Evolutionary conservation across 192 early-diverging fungal species (phyloP).

Genomic region (Cladochytrium replicatum): DNA sequence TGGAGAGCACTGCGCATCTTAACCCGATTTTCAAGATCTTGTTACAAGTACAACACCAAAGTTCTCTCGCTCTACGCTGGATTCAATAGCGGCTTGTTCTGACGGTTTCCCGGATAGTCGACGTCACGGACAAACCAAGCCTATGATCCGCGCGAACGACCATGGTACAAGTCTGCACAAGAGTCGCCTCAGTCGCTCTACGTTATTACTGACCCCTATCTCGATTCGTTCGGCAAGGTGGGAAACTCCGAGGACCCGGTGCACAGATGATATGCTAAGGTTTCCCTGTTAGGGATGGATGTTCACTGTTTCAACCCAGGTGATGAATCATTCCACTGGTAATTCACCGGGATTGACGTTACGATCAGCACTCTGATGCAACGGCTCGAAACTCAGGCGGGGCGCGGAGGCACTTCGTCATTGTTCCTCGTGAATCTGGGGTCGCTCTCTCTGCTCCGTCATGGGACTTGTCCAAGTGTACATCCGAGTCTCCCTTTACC

Average conservation of each 20-base stretch:
- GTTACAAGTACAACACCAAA: slow-evolving; percentile 9
- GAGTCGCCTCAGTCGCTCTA: neutral
- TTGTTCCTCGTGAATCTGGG: neutral
- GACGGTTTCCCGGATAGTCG: slow-evolving; percentile 15
- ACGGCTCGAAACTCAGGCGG: neutral
- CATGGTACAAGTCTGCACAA: slow-evolving; percentile 18
- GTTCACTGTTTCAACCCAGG: too few relatives aligned
- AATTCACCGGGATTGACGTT: too few relatives aligned
- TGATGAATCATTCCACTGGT: too few relatives aligned
- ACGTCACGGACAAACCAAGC: slow-evolving; percentile 1
- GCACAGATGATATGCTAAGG: too few relatives aligned
- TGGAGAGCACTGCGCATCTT: slow-evolving; percentile 19
- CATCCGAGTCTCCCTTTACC: neutral
- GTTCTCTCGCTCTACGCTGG: slow-evolving; percentile 16
- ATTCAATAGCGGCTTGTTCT: slow-evolving; percentile 21
- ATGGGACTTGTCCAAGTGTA: neutral
- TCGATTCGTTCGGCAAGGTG: slow-evolving; percentile 13
- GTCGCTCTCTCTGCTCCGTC: neutral
- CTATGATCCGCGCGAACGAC: slow-evolving; percentile 21
- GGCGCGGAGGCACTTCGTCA: neutral
- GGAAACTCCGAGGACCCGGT: too few relatives aligned
- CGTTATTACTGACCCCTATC: slow-evolving; percentile 21
- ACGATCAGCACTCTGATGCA: neutral
- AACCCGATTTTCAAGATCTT: slow-evolving; percentile 14
- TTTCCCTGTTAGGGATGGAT: too few relatives aligned